Conservation (phyloP, 2,329 filamentous ascomycete genomes). For the Aotearoamyces nothofagi region DNA sequence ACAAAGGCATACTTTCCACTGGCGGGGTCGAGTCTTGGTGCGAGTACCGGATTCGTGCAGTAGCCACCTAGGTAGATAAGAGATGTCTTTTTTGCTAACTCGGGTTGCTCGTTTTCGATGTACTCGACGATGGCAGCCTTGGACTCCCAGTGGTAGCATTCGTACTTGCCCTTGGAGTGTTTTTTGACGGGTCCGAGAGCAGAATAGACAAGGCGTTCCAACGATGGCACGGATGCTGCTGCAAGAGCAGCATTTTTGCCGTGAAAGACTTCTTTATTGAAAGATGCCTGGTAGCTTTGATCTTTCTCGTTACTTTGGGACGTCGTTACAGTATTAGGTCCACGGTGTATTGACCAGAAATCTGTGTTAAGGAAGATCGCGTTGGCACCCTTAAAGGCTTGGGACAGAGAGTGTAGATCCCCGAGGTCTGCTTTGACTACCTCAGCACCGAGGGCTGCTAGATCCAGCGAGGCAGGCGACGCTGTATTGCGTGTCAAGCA, state of each 20-base stretch:
- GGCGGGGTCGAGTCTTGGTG: slow-evolving; percentile 9
- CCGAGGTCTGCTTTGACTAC: slow-evolving; percentile 28
- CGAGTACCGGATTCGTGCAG: slow-evolving; percentile 20
- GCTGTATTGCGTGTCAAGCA: slow-evolving; percentile 28
- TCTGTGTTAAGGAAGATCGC: slow-evolving; percentile 39
- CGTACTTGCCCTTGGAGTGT: slow-evolving; percentile 9
- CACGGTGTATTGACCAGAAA: slow-evolving; percentile 40
- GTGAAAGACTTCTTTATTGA: slow-evolving; percentile 8
- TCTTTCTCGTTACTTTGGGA: no score
- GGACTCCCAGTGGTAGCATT: slow-evolving; percentile 23
- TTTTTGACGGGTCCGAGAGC: slow-evolving; percentile 10
- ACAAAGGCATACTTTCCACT: slow-evolving; percentile 20
- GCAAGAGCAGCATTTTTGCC: slow-evolving; percentile 17
- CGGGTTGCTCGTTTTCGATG: slow-evolving; percentile 11
- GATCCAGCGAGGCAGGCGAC: slow-evolving; percentile 20
- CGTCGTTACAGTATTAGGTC: no score
- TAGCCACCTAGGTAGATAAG: slow-evolving; percentile 21
- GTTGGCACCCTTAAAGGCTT: slow-evolving; percentile 28
- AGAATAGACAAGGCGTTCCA: slow-evolving; percentile 16
- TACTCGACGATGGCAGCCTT: slow-evolving; percentile 19
- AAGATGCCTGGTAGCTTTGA: no score
- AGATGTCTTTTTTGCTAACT: slow-evolving; percentile 16
- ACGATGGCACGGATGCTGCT: slow-evolving; percentile 15
- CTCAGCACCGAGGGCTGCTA: slow-evolving; percentile 25
- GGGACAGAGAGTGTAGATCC: slow-evolving; percentile 21